Percentiles rank a stretch among this genome's conserved stretches.
Conservation (phyloP, 345 rosid species). For the sweet orange (Citrus sinensis) region DVS_A1.0 CM039163.1:3605001-3605500, state of each 20-base stretch:
- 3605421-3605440: slow-evolving; percentile 37
- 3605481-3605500: slow-evolving; percentile 28
- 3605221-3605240: too few species aligned
- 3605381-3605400: slow-evolving; percentile 28
- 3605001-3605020: too few species aligned
- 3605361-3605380: background rate
- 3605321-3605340: background rate
- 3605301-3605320: too few species aligned
- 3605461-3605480: slow-evolving; percentile 33
- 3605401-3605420: slow-evolving; percentile 39
- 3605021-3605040: too few species aligned
- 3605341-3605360: background rate
- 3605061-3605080: too few species aligned
- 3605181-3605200: too few species aligned
- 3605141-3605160: too few species aligned
- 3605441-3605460: slow-evolving; percentile 30
- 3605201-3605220: too few species aligned
- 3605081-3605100: background rate
- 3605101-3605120: background rate
- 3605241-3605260: too few species aligned
- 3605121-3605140: background rate
- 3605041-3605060: too few species aligned
- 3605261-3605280: too few species aligned
- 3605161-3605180: too few species aligned
- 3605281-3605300: background rate